Percentiles rank a stretch among this genome's conserved stretches.
These are phyloP conservation scores for Pseudomassariella vexata DNA, from an alignment of 2,329 filamentous ascomycete genomes.

Conservation along the genomic window DNA sequence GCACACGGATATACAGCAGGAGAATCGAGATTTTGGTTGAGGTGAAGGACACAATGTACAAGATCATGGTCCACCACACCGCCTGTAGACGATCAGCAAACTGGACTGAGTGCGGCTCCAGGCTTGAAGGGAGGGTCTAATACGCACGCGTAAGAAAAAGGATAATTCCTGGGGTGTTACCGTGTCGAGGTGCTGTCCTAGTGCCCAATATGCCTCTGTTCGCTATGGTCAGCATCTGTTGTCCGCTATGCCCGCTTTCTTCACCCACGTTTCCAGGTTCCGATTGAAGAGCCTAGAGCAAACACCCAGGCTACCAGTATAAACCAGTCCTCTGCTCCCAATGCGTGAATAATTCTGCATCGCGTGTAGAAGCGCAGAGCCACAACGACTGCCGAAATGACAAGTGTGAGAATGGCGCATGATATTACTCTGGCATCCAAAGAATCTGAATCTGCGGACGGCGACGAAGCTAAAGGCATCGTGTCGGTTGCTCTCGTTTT, in stretches of 20 bases:
- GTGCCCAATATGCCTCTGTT: constrained; percentile 1
- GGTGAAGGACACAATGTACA: constrained; percentile 1
- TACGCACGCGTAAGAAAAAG: constrained; percentile 1
- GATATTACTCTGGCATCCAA: neutral
- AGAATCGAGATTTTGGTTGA: constrained; percentile 2
- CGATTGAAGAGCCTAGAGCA: neutral
- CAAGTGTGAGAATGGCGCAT: neutral
- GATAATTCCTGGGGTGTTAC: neutral
- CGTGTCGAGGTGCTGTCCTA: neutral
- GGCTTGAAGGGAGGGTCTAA: too few species aligned
- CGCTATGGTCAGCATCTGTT: neutral
- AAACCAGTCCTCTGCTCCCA: constrained; percentile 2
- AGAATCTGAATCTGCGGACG: too few species aligned
- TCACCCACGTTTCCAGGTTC: neutral
- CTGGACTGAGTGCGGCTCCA: too few species aligned
- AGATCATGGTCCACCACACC: neutral
- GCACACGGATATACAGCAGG: constrained; percentile 2
- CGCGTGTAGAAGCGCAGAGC: constrained; percentile 4
- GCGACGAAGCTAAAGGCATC: too few species aligned
- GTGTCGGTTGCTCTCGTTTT: too few species aligned
- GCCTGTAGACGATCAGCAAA: too few species aligned
- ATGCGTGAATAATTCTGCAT: neutral
- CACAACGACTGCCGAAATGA: neutral
- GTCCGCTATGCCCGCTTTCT: neutral
- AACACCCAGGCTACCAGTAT: neutral